Evolutionary conservation across 495 filamentous ascomycete genomes (phyloP), one percentile per base, ranked within the genome.

Genomic region (Podospora appendiculata): DNA sequence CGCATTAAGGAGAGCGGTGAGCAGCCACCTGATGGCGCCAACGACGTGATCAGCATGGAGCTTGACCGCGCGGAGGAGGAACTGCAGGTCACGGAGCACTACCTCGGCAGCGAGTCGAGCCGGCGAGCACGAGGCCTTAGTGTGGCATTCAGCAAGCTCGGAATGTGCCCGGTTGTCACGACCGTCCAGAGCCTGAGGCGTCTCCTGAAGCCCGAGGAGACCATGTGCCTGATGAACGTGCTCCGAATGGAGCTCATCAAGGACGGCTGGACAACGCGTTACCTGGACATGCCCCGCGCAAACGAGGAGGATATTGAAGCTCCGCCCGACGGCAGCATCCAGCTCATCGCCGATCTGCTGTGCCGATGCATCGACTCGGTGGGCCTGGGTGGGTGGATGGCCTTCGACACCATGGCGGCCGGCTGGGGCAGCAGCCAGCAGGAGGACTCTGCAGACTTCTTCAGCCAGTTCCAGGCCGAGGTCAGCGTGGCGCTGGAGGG

Each of bases 311-410:
- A 78, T 5, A 70, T 73, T 1, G 79, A 82, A 62, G 62, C 77
- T 47, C 66, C 80, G 57, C 74, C 73, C 17, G 73, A 79, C 38
- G 78, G 70, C 10, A 80, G 79, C 62, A 78, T 79, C 46, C 67
- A 70, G 47, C 71, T 79, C 40, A 81, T 89, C 51, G 76, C 79
- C 33, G 78, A 83, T 48, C 69, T 94, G 8, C 76, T 95, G 35
- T 86, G 79, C 60, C 82, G 84, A 56, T 83, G 87, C 40, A 75
- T 95, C 9, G 90, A 96, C 69, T 83, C 88, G 9, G 79, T 95
- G n/a, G 89, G 90, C 9, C 76, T 87, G 14, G 84, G 79, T 11
- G 88, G 89, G 32, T 96, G 88, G 87, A 80, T 95, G 47, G 71
- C 82, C 7, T 82, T 81, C 36, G 75, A 78, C 32, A 66, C 75